Base-by-base conservation (phyloP, 2,329 filamentous ascomycete genomes). In the Colletotrichum cereale region DNA sequence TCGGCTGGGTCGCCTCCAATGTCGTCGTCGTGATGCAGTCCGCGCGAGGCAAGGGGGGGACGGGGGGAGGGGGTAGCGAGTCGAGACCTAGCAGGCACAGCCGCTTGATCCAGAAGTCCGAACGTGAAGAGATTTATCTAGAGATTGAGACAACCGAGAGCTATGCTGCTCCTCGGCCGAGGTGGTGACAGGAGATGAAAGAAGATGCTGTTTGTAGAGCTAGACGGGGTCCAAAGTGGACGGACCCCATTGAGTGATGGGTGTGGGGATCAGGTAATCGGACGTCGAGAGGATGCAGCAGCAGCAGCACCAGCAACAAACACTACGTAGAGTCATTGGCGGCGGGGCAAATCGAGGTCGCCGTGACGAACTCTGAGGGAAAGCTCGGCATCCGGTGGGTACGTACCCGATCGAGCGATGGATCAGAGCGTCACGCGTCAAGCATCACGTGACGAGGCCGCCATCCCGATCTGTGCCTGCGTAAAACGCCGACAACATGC, bases 181-280 rank as follows among this genome's bases (percentile, higher is more conserved):
- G n/a, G 58, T 44, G 52, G 44, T 63, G 14, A 53, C 40, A 29
- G 16, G 24, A 36, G 62, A 56, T 70, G 26, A 57, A 56, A 48
- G 47, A 57, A 62, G 68, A 63, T 63, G 65, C 24, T 63, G 64
- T 42, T 48, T 65, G 53, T 60, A 70, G 58, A 73, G 60, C 58
- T 31, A 58, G 77, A 77, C 75, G 80, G 79, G 72, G 79, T 79
- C 78, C 80, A 76, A 71, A 77, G 73, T 77, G 79, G 68, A 77
- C 74, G 79, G 79, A 81, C 80, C 80, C 80, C 80, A 76, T 78
- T 78, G 74, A 77, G 76, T 77, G 74, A 76, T 75, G 74, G 75
- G 76, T 77, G 77, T 75, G 76, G 76, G 77, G 77, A 78, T 76
- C 79, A 79, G 72, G 79, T 79, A 78, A 80, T 76, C 72, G 79